Evolutionary conservation across 768 basidiomycete genomes (phyloP).

Genomic region (Sporobolomyces pararoseus): DNA sequence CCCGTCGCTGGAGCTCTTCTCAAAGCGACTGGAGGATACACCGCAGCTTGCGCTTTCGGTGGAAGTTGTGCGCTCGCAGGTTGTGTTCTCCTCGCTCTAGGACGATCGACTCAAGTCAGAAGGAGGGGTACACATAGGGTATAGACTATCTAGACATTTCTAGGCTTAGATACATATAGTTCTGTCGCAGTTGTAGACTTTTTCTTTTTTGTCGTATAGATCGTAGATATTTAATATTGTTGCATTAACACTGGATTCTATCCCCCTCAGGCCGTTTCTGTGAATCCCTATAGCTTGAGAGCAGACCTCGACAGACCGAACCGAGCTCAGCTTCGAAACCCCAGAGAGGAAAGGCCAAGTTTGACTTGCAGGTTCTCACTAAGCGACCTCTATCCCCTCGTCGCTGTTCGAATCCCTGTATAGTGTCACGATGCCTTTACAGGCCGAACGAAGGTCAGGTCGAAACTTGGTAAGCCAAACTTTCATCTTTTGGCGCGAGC

Average conservation of each 20-base stretch:
- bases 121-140: constrained; percentile 13
- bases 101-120: constrained; percentile 10
- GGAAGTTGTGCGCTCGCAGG: constrained; percentile 9
- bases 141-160: not conserved
- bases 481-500: no score
- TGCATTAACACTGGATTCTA: constrained; percentile 4
- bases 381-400: no score
- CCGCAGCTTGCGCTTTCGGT: constrained; percentile 33
- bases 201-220: not conserved
- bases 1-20: constrained; percentile 41
- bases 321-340: no score
- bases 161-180: not conserved
- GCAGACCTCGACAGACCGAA: no score
- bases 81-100: not conserved
- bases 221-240: not conserved
- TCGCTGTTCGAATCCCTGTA: no score
- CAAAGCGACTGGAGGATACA: constrained; percentile 27
- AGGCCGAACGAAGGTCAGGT: no score
- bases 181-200: not conserved
- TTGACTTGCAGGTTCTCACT: no score
- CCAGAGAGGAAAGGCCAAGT: no score
- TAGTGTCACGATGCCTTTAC: no score
- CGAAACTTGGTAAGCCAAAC: no score
- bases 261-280: no score
- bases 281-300: no score